Conservation (phyloP, 208 protist species). For the Wallacemonas sp. region DNA sequence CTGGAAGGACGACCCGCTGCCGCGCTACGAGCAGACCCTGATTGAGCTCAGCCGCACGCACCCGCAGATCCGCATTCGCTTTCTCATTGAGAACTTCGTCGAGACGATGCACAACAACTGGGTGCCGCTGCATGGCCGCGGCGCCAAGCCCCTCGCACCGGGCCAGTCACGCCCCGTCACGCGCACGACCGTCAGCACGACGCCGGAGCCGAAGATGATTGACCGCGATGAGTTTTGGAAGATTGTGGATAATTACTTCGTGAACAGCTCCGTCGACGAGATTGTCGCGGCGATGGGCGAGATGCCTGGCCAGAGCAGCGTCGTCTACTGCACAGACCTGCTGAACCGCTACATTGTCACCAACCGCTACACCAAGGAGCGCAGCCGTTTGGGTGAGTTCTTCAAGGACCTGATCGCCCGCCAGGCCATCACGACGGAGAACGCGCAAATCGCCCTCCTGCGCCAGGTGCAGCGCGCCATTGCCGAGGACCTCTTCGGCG, state of each 20-base stretch:
- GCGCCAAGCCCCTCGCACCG: constrained; percentile 10
- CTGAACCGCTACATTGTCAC: constrained; percentile 79
- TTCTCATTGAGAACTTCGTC: constrained; percentile 71
- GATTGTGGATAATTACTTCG: constrained; percentile 84
- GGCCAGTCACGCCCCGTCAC: background rate
- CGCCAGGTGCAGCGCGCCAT: constrained; percentile 61
- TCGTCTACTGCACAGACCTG: constrained; percentile 57
- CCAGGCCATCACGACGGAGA: constrained; percentile 41
- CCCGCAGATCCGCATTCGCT: constrained; percentile 73
- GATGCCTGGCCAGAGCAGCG: constrained; percentile 38
- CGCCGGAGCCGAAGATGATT: constrained; percentile 34
- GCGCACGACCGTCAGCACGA: background rate
- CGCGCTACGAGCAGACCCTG: constrained; percentile 46
- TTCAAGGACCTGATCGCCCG: constrained; percentile 64
- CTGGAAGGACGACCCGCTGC: constrained; percentile 46
- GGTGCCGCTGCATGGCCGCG: constrained; percentile 57
- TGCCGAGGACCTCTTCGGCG: constrained; percentile 65
- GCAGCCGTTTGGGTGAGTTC: constrained; percentile 72
- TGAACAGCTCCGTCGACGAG: constrained; percentile 56
- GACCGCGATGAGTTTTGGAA: constrained; percentile 70
- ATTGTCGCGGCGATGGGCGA: constrained; percentile 42
- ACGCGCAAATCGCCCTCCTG: constrained; percentile 56
- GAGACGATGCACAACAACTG: constrained; percentile 87
- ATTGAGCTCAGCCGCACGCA: constrained; percentile 57
- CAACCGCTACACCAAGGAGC: constrained; percentile 65